These are phyloP conservation scores for Stephania yunnanensis DNA, from an alignment of 164 flowering plant genomes.

Conservation along the genomic window DNA sequence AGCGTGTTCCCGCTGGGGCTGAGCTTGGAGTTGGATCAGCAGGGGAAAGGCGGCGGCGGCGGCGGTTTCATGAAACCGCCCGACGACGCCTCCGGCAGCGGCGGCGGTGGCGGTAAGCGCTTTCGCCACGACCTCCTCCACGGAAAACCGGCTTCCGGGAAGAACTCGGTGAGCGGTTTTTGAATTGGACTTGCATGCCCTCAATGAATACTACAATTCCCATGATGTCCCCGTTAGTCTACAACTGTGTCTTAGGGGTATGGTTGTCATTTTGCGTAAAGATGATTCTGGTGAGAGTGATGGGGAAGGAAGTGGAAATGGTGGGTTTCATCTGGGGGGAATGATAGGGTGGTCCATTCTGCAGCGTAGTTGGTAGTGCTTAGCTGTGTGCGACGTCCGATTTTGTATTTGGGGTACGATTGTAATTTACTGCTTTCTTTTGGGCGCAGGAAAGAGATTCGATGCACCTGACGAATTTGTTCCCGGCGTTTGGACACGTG, in stretches of 20 bases:
- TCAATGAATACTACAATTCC: background rate
- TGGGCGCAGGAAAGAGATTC: slow-evolving; percentile 25
- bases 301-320: background rate
- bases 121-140: slow-evolving; percentile 41
- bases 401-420: background rate
- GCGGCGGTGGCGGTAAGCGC: slow-evolving; percentile 43
- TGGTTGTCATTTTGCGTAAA: background rate
- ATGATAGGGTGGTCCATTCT: background rate
- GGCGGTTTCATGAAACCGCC: slow-evolving; percentile 44
- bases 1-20: slow-evolving; percentile 61
- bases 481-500: slow-evolving; percentile 56
- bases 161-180: slow-evolving; percentile 15
- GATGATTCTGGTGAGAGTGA: background rate
- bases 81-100: slow-evolving; percentile 52
- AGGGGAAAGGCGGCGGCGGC: slow-evolving; percentile 32
- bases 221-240: background rate
- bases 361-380: background rate
- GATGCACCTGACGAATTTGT: slow-evolving; percentile 31
- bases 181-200: background rate
- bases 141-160: slow-evolving; percentile 38
- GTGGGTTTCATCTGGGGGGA: background rate
- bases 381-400: background rate
- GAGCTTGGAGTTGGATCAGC: slow-evolving; percentile 50
- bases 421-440: background rate
- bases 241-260: background rate